Base-by-base conservation (phyloP, 1,284 basidiomycete species). In the Trametes hirsuta region DNA sequence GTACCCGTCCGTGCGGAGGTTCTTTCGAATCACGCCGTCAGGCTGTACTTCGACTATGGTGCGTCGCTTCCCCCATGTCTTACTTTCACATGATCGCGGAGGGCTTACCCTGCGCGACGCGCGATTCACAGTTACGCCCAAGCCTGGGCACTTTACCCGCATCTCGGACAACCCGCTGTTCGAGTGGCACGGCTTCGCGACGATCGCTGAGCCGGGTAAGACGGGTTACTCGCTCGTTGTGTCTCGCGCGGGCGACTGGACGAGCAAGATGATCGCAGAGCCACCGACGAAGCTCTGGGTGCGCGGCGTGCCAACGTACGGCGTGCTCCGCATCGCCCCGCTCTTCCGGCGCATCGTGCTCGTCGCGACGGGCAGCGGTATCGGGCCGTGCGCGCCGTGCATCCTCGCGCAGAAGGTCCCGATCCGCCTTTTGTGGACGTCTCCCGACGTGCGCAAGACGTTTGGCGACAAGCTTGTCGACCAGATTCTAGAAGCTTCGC, bases 171-270 rank as follows among this genome's bases (percentile, higher is more conserved):
- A 74, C 58, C 85, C 84, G 14, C 74, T 85, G 46, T 71, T 79
- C 39, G 84, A 87, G 71, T 87, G 85, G 85, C 84, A 86, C 60
- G 81, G 81, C 10, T 86, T 87, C 66, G 84, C 84, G 3, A 84
- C 82, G 12, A 76, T 85, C 36, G 74, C 80, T 2, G 79, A 80
- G 51, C 82, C 82, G 11, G 80, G 80, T 22, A 77, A 79, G 69
- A 75, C 75, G 39, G 85, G 84, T 0, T 87, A 80, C 66, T 85
- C 84, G 3, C 74, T 86, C 35, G 79, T 86, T 39, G 81, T 87
- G 9, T 84, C 82, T 22, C 77, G 74, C 51, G 84, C 84, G 25
- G 84, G 84, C n/a, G 84, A 86, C 68, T 87, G 84, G 84, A 85
- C 84, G 1, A 72, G 73, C 37, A 77, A 81, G 56, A 75, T 79